Evolutionary conservation across 208 protist species (phyloP), one percentile per base, ranked within the genome.

Genomic region (Naegleria gruberi): DNA sequence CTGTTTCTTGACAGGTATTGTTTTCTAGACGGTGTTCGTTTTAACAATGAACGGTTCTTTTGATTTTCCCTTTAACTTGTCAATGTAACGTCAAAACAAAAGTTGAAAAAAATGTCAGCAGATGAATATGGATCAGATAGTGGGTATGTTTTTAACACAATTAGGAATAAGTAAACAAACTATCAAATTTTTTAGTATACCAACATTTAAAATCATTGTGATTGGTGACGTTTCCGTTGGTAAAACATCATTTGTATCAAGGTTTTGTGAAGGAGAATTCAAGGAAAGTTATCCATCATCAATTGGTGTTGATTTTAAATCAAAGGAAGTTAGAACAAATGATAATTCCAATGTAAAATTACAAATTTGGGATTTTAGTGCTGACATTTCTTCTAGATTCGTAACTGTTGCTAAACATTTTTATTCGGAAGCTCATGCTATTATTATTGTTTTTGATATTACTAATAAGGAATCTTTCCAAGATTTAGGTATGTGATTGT

Each of bases 361-460:
- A 77, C 65, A 77, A 77, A 8, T 77, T 37, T 87, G 83, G 83
- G 83, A 87, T 34, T 87, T 87, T 55, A 6, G 6, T 1, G 43
- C 17, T 7, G 41, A 23, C 12, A 87, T 44, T 40, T 8, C 42
- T 41, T 12, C 12, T 40, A 46, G 83, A 46, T 87, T 87, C n/a
- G 83, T 17, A 10, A 45, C 8, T 8, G 30, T 87, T 15, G 43
- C 41, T 26, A 87, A 87, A 41, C 34, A 30, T 55, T 42, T 7
- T 34, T 87, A 55, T 40, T 30, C 41, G 41, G 83, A 87, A 45
- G 83, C 83, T 42, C 43, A 87, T 37, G 83, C 23, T 1, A 87
- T 87, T 40, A n/a, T 87, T 40, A 41, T 87, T 55, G 41, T 87
- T 15, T 87, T 55, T 55, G 83, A 87, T 40, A 87, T 87, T 30